These are phyloP conservation scores for Nakaseomyces sp. DNA, from an alignment of 1,139 yeast species.

Conservation along the genomic window DNA sequence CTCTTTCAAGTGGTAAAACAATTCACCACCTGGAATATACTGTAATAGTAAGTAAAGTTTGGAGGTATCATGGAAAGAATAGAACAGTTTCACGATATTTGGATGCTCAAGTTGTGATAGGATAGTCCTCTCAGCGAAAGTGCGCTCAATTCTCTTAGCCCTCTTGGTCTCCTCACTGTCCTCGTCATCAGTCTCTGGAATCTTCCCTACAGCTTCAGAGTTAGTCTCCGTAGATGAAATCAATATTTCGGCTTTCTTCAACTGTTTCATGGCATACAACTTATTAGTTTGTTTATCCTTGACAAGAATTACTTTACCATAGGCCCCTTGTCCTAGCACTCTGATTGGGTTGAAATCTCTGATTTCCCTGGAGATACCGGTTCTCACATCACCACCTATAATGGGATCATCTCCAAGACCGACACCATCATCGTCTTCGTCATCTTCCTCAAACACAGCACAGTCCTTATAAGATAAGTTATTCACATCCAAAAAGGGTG, in stretches of 20 bases:
- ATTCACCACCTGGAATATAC: conserved; percentile 89
- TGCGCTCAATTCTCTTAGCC: conserved; percentile 41
- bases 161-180: conserved; percentile 8
- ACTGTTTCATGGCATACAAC: conserved; percentile 81
- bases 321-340: conserved; percentile 86
- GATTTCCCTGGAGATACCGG: conserved; percentile 28
- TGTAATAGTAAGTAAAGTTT: conserved; percentile 75
- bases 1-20: conserved; percentile 68
- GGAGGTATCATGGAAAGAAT: conserved; percentile 79
- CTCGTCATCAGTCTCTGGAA: conserved; percentile 5
- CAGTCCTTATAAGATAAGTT: conserved; percentile 2
- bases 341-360: conserved; percentile 67
- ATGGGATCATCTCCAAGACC: neutral
- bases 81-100: conserved; percentile 77
- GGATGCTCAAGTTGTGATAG: conserved; percentile 69
- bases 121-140: conserved; percentile 65
- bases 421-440: conserved; percentile 7
- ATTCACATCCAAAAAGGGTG: neutral
- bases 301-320: conserved; percentile 80
- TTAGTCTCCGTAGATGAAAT: conserved; percentile 32
- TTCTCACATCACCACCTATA: conserved; percentile 5
- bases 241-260: conserved; percentile 67
- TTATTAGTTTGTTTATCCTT: conserved; percentile 56
- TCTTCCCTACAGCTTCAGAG: conserved; percentile 11
- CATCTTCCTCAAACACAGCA: conserved; percentile 9